Evolutionary conservation across 2,329 filamentous ascomycete species (phyloP).

Genomic region (Pseudogymnoascus sp.): DNA sequence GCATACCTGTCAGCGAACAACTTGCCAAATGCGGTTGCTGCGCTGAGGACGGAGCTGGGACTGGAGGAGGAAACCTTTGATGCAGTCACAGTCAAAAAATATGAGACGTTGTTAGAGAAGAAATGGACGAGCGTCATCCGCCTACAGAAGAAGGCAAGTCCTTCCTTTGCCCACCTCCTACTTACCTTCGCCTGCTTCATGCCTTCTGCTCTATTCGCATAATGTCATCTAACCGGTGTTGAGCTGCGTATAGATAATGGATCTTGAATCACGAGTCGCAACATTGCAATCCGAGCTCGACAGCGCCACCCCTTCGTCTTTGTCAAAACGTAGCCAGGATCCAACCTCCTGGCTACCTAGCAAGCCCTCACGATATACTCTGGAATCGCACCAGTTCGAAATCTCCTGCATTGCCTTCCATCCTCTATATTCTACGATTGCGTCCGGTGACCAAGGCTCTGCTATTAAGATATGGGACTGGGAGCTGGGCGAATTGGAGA

Average conservation of each 20-base stretch:
- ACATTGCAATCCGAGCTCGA: slow-evolving; percentile 78
- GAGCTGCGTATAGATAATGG: slow-evolving; percentile 66
- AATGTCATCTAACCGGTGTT: slow-evolving; percentile 10
- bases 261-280: slow-evolving; percentile 71
- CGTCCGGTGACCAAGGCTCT: slow-evolving; percentile 83
- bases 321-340: slow-evolving; percentile 75
- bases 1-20: slow-evolving; percentile 71
- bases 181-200: not conserved
- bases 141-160: slow-evolving; percentile 75
- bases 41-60: slow-evolving; percentile 64
- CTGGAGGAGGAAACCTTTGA: slow-evolving; percentile 65
- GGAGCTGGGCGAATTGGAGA: slow-evolving; percentile 84
- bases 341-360: slow-evolving; percentile 81
- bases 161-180: slow-evolving; percentile 13
- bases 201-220: not conserved
- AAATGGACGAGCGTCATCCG: slow-evolving; percentile 93
- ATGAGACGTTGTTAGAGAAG: slow-evolving; percentile 84
- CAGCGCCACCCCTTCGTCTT: slow-evolving; percentile 67
- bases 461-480: slow-evolving; percentile 98
- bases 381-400: slow-evolving; percentile 74
- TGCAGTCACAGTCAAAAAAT: slow-evolving; percentile 75
- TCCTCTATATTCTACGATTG: slow-evolving; percentile 82
- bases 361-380: slow-evolving; percentile 69
- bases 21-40: slow-evolving; percentile 58
- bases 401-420: slow-evolving; percentile 90